These are phyloP conservation scores for Fusarium hostae DNA, from an alignment of 2,329 filamentous ascomycete species.

Conservation along the genomic window DNA sequence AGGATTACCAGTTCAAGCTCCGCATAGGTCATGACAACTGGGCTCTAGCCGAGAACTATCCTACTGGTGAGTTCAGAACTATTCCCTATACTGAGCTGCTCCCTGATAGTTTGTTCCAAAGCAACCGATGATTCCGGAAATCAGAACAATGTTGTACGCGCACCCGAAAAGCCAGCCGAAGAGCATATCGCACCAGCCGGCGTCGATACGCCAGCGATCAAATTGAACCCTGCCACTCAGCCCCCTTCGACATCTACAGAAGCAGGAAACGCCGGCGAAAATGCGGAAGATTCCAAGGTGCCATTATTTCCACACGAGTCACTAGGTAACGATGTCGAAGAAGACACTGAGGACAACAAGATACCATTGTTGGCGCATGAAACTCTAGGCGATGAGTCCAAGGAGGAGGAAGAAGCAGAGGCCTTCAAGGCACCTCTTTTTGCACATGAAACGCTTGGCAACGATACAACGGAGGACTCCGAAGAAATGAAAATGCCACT, in stretches of 20 bases:
- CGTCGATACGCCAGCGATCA: conserved; percentile 19
- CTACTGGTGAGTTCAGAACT: conserved; percentile 61
- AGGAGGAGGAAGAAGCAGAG: conserved; percentile 48
- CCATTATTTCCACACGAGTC: conserved; percentile 61
- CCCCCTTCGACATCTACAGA: background rate
- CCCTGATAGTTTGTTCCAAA: conserved; percentile 22
- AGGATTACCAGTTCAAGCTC: conserved; percentile 80
- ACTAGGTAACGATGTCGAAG: conserved; percentile 52
- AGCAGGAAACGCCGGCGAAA: conserved; percentile 16
- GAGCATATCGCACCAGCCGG: conserved; percentile 21
- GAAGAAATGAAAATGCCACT: conserved; percentile 51
- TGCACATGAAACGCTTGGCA: conserved; percentile 22
- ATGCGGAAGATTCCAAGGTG: conserved; percentile 39
- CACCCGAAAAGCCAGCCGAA: conserved; percentile 28
- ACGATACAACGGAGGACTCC: conserved; percentile 20
- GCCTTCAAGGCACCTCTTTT: conserved; percentile 39
- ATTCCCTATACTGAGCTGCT: background rate
- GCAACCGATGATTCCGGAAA: conserved; percentile 59
- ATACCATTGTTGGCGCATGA: conserved; percentile 61
- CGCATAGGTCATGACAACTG: conserved; percentile 73
- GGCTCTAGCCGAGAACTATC: conserved; percentile 71
- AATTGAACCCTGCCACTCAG: conserved; percentile 16
- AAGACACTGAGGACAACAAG: conserved; percentile 43
- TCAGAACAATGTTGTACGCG: conserved; percentile 59
- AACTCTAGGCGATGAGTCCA: conserved; percentile 54